A percentile compares a stretch with the other conserved stretches of the same genome.
Conservation (phyloP, 768 basidiomycete genomes). For the Nidularia pulvinata region DNA sequence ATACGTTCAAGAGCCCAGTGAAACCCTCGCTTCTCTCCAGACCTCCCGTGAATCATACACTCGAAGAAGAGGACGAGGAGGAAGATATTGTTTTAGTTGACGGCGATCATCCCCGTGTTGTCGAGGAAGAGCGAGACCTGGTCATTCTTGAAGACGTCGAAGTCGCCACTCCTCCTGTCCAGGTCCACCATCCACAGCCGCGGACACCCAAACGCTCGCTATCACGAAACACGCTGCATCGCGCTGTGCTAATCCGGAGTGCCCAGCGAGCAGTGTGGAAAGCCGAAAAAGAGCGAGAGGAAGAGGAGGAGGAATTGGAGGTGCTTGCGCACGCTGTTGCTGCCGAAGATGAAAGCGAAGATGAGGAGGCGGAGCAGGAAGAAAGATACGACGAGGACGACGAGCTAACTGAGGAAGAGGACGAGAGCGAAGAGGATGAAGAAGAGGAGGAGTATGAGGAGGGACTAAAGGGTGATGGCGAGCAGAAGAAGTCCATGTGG, state of each 20-base stretch:
- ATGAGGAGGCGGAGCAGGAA: slow-evolving; percentile 16
- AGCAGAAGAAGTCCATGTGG: slow-evolving; percentile 32
- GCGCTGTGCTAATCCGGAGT: slow-evolving; percentile 69
- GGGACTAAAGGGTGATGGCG: background rate
- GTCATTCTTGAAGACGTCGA: slow-evolving; percentile 74
- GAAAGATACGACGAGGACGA: slow-evolving; percentile 13
- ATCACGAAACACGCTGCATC: slow-evolving; percentile 57
- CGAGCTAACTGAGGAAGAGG: slow-evolving; percentile 15
- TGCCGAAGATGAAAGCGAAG: slow-evolving; percentile 15
- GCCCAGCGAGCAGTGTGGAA: slow-evolving; percentile 60
- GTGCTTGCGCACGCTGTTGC: slow-evolving; percentile 46
- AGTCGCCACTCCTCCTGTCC: slow-evolving; percentile 10
- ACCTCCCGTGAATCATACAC: slow-evolving; percentile 8
- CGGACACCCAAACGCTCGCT: slow-evolving; percentile 34
- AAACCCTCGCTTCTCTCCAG: slow-evolving; percentile 19
- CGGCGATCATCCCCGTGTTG: slow-evolving; percentile 63
- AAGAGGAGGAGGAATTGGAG: slow-evolving; percentile 48
- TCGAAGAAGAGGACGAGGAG: slow-evolving; percentile 35
- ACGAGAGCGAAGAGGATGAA: slow-evolving; percentile 24
- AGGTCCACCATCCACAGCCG: slow-evolving; percentile 17
- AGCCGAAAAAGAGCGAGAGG: slow-evolving; percentile 48
- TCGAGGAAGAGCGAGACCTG: slow-evolving; percentile 70
- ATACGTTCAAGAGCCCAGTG: slow-evolving; percentile 26
- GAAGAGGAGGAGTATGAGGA: slow-evolving; percentile 12
- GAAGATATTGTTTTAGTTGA: slow-evolving; percentile 63